Conservation (phyloP, 129 eudicot species). For the Logfia minima region DNA sequence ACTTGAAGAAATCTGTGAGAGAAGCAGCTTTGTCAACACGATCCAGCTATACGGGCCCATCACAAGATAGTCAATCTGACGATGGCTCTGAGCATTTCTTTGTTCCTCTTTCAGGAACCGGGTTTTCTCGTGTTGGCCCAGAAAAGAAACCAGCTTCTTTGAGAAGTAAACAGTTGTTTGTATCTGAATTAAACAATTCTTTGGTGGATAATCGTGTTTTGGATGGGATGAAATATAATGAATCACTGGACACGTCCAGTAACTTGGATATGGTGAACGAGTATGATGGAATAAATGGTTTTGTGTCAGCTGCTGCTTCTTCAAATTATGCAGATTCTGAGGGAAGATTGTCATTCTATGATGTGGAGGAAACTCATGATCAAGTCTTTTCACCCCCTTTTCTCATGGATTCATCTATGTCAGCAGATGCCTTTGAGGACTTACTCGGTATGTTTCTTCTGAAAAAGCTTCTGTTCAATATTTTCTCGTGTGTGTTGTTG, state of each 20-base stretch:
- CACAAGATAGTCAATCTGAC: constrained; percentile 80
- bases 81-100: constrained; percentile 94
- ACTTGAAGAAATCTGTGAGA: constrained; percentile 87
- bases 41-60: constrained; percentile 47
- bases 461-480: neutral
- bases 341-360: constrained; percentile 65
- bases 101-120: constrained; percentile 76
- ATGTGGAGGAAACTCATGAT: constrained; percentile 66
- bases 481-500: neutral
- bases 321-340: constrained; percentile 71
- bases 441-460: constrained; percentile 63
- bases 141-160: constrained; percentile 46
- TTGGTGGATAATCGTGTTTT: constrained; percentile 41
- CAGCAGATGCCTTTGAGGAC: constrained; percentile 79
- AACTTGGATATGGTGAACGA: constrained; percentile 57
- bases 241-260: constrained; percentile 39
- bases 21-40: constrained; percentile 80
- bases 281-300: constrained; percentile 60
- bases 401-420: constrained; percentile 72
- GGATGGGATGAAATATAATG: constrained; percentile 48
- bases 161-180: constrained; percentile 56
- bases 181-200: constrained; percentile 47
- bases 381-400: constrained; percentile 94
- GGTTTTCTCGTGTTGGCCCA: constrained; percentile 59
- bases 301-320: constrained; percentile 61